Percentiles rank a stretch among this genome's conserved stretches.
Conservation (phyloP, 495 filamentous ascomycete genomes). For the Stereocaulon alpinum region DNA sequence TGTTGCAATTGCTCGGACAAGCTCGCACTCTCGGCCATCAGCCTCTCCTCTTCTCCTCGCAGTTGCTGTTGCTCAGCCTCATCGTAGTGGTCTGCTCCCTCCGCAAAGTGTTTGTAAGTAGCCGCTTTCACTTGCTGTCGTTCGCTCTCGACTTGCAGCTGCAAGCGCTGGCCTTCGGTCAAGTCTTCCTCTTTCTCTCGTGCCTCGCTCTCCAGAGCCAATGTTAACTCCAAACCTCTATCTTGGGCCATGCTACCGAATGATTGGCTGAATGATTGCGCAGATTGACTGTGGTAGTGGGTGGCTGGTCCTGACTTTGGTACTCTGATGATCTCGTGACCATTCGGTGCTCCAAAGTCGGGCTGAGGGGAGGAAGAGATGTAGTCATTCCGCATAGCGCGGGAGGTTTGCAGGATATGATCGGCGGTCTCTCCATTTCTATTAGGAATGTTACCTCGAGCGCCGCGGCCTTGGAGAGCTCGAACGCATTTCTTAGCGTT, state of each 20-base stretch:
- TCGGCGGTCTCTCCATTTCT: constrained; percentile 66
- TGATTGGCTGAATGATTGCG: constrained; percentile 20
- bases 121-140: constrained; percentile 12
- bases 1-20: constrained; percentile 21
- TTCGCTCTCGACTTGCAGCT: constrained; percentile 9
- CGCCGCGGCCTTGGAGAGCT: constrained; percentile 59
- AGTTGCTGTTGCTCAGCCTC: constrained; percentile 10
- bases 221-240: constrained; percentile 17
- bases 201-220: constrained; percentile 19
- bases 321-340: neutral
- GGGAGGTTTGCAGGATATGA: constrained; percentile 46
- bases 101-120: constrained; percentile 1
- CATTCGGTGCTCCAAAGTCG: constrained; percentile 5
- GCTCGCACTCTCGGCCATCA: constrained; percentile 7
- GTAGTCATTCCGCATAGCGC: constrained; percentile 8
- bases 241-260: constrained; percentile 15
- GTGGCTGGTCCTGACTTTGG: constrained; percentile 3
- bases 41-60: constrained; percentile 6
- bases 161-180: constrained; percentile 14
- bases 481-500: constrained; percentile 65
- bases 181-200: constrained; percentile 19
- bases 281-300: constrained; percentile 19
- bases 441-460: constrained; percentile 69
- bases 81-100: constrained; percentile 3
- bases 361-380: constrained; percentile 21